Percentiles rank a stretch among this genome's conserved stretches.
These are phyloP conservation scores for Candida dendrica DNA, from an alignment of 805 yeast species.

Conservation along the genomic window DNA sequence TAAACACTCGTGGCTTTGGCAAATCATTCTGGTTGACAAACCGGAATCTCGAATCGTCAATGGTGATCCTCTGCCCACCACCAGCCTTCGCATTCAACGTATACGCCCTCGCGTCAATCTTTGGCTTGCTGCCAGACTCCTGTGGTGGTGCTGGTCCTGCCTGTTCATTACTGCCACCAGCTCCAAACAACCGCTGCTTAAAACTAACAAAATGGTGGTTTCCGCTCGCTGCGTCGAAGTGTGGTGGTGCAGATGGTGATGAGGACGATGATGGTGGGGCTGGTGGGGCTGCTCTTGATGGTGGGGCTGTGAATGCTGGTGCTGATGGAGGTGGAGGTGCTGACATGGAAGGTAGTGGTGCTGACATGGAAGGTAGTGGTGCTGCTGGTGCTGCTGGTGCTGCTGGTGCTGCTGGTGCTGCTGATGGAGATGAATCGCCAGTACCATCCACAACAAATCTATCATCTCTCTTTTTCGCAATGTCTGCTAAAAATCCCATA, in stretches of 20 bases:
- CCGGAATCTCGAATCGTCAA: conserved; percentile 19
- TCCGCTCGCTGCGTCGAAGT: conserved; percentile 17
- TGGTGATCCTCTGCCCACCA: conserved; percentile 35
- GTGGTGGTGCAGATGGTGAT: conserved; percentile 21
- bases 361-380: conserved; percentile 8
- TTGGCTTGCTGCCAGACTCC: conserved; percentile 10
- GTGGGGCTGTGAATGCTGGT: conserved; percentile 7
- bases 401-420: conserved; percentile 15
- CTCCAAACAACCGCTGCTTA: conserved; percentile 2
- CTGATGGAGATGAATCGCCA: conserved; percentile 10
- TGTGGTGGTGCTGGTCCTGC: conserved; percentile 22
- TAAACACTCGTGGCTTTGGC: conserved; percentile 83
- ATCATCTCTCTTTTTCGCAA: conserved; percentile 40
- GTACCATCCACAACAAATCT: conserved; percentile 31
- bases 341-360: conserved; percentile 7
- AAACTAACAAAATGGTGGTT: conserved; percentile 6
- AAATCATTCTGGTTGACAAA: conserved; percentile 51
- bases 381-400: conserved; percentile 21
- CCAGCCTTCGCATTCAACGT: conserved; percentile 20
- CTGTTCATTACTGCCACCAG: conserved; percentile 7
- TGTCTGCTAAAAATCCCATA: conserved; percentile 41
- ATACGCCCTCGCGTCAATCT: conserved; percentile 20
- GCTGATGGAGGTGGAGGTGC: conserved; percentile 18
- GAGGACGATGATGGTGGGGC: conserved; percentile 22
- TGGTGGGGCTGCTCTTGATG: conserved; percentile 12